Evolutionary conservation across 2,329 filamentous ascomycete species (phyloP).

Genomic region (Beauveria brongniartii): DNA sequence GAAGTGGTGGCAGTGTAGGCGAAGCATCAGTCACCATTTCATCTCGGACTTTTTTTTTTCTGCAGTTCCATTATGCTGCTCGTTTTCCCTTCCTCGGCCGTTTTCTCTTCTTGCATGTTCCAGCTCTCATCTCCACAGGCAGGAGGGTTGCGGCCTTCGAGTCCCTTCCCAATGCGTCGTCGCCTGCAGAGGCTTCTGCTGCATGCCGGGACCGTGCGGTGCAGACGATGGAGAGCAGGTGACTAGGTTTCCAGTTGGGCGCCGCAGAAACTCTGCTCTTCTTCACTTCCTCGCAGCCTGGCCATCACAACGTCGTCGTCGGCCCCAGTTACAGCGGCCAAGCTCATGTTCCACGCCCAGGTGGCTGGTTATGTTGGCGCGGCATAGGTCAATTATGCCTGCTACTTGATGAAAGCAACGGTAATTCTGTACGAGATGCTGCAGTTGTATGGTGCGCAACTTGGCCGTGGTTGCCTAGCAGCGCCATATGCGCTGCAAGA

Average conservation of each 20-base stretch:
- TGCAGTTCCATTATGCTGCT: no score
- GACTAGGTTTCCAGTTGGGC: neutral
- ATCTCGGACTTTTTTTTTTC: no score
- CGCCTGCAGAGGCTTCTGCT: neutral
- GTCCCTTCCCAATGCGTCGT: neutral
- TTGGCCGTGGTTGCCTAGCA: neutral
- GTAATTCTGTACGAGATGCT: neutral
- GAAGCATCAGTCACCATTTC: no score
- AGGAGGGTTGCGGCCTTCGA: neutral
- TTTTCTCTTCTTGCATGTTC: neutral
- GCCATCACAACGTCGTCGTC: neutral
- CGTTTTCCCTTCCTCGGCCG: neutral
- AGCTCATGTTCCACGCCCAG: neutral
- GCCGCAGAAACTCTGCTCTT: neutral
- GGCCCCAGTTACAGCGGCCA: neutral
- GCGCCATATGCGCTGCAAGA: neutral
- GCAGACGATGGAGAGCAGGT: neutral
- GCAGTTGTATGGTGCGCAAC: neutral
- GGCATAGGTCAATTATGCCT: no score
- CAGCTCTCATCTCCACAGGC: neutral
- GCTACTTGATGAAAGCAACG: neutral
- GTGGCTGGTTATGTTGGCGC: no score
- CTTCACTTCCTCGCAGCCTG: neutral
- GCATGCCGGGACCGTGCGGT: neutral
- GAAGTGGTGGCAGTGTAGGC: no score